Base-by-base conservation (phyloP, 192 early-diverging fungal genomes). In the Chytriomyces sp. region DNA sequence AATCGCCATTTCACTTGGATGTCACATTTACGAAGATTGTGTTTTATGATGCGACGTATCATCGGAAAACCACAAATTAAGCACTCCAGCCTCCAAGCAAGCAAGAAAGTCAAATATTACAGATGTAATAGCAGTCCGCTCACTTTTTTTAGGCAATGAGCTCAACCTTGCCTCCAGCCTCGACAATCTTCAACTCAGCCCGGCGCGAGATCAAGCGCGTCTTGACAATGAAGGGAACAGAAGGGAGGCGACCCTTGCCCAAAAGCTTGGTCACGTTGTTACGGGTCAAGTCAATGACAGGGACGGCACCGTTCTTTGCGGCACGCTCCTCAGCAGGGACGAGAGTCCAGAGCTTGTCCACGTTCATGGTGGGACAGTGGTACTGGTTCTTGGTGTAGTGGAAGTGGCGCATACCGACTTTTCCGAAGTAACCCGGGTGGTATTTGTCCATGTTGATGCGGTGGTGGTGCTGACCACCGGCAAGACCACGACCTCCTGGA, bases 341-440 rank as follows among this genome's bases (percentile, higher is more conserved):
- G 69, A 98, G 86, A 62, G 91, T 85, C 94, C 93, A 96, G 80
- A 99, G 80, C 78, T 90, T 92, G 86, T 99, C 93, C 55, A 96
- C 80, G 88, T 99, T 99, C 86, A 98, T 80, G 77, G 89, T 85
- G 64, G 92, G 92, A 76, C 89, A 83, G 90, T 92, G 90, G 83
- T 85, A 86, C 80, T 90, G 73, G 87, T 98, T 94, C 71, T 86
- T 78, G 86, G 94, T 98, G 91, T 90, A 86, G 91, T 98, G 96
- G 93, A 94, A 98, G 85, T 94, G 89, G 77, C 97, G 93, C 97
- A 97, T 97, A 95, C 97, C 97, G 85, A 99, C 96, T 89, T 99
- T 98, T 87, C 97, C 97, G 78, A 96, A 99, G 94, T 99, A 99
- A 83, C 97, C 97, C 75, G 97, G 97, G 89, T 99, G 97, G 92